A percentile compares a stretch with the other conserved stretches of the same genome.
Conservation (phyloP, 2,329 filamentous ascomycete genomes). For the Monascus ruber region DNA sequence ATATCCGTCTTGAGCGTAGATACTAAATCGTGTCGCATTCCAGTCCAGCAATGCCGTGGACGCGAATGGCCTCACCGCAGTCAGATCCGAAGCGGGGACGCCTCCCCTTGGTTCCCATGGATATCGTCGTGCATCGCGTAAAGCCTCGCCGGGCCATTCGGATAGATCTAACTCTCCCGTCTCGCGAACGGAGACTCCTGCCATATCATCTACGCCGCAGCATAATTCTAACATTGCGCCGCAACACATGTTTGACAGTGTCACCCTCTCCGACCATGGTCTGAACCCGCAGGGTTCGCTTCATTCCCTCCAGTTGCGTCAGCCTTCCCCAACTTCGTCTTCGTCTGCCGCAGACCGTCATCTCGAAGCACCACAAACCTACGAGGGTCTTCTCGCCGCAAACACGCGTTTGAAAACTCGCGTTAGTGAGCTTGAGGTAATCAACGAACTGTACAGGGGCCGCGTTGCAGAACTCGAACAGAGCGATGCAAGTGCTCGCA, state of each 20-base stretch:
- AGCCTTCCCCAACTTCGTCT: constrained; percentile 49
- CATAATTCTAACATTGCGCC: constrained; percentile 57
- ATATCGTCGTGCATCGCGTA: constrained; percentile 58
- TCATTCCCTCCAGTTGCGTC: constrained; percentile 40
- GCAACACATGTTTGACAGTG: constrained; percentile 67
- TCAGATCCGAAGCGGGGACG: constrained; percentile 45
- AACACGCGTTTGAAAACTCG: constrained; percentile 89
- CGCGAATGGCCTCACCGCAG: constrained; percentile 47
- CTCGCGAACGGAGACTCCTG: constrained; percentile 67
- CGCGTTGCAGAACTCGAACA: constrained; percentile 66
- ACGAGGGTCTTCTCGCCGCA: constrained; percentile 65
- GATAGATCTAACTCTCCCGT: constrained; percentile 69
- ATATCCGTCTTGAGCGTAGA: not conserved
- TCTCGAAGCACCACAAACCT: constrained; percentile 61
- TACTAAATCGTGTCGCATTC: constrained; percentile 4
- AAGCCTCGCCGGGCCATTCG: constrained; percentile 58
- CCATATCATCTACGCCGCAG: constrained; percentile 44
- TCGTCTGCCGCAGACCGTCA: constrained; percentile 51
- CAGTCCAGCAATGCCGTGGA: constrained; percentile 36
- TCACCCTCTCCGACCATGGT: constrained; percentile 54
- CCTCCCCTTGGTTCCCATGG: constrained; percentile 45
- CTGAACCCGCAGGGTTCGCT: constrained; percentile 48
- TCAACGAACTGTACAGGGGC: constrained; percentile 71
- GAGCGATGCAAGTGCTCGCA: constrained; percentile 57
- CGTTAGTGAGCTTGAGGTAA: constrained; percentile 88